Evolutionary conservation across 495 filamentous ascomycete genomes (phyloP), one percentile per base, ranked within the genome.

Genomic region (Cryomyces minteri): DNA sequence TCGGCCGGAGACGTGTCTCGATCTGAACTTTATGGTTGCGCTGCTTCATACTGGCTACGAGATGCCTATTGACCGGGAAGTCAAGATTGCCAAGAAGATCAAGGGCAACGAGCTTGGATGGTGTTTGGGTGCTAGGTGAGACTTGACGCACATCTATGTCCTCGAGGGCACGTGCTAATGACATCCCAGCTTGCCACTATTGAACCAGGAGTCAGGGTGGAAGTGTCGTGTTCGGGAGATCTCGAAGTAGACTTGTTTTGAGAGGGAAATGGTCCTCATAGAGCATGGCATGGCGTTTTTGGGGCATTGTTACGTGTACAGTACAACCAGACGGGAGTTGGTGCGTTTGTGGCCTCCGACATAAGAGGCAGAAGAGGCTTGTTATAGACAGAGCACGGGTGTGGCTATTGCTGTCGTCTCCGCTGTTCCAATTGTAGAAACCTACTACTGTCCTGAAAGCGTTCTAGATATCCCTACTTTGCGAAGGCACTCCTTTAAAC

Each of bases 81-180:
- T 98, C 44, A 84, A 82, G 70, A 92, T 94, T 53, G 90, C 90
- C 31, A 96, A 98, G 82, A 88, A 94, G 73, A 90, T 96, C 54
- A 88, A 88, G 69, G 78, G 77, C 32, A 94, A 94, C 62, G 92
- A 98, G 70, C 65, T 98, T 47, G 90, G 90, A 41, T 98, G 90
- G 90, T 95, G 88, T 66, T 67, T 98, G 60, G 90, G 90, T 54
- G 90, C 90, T 48, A 95, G 85, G 84, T 88, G 72, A 65, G 75
- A 50, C 50, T 54, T 43, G 33, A 25, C 18, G 18, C 18, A 25
- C 18, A 25, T 25, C 1, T 25, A 25, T 25, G 18, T 25, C 18
- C 18, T 25, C 18, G 18, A 2, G 18, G 18, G 18, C 18, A 25
- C 43, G 33, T 36, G 2, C 18, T 25, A 25, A 25, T 29, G 31